phyloP scores from a whole-genome alignment of 345 rosid genomes.

The Eucalyptus melliodora region DNA sequence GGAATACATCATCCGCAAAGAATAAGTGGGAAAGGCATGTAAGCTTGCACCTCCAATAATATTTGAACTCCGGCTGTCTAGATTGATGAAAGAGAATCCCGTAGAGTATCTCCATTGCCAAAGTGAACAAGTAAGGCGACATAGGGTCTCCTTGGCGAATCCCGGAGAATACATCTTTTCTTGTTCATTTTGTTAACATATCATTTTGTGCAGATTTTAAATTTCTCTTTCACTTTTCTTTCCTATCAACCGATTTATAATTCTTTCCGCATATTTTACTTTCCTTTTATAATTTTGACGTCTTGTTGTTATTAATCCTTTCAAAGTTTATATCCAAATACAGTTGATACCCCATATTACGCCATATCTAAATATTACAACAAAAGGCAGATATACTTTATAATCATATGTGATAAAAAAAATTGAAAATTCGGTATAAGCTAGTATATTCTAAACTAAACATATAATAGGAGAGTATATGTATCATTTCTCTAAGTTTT shows the following conservation, averaged over 20 bases:
- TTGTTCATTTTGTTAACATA: background rate
- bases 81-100: no score
- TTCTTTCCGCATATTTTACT: background rate
- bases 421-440: background rate
- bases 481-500: background rate
- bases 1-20: no score
- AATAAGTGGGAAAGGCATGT: no score
- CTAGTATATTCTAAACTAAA: background rate
- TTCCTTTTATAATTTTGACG: background rate
- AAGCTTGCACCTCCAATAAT: no score
- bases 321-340: background rate
- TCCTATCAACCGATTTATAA: background rate
- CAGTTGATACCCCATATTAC: background rate
- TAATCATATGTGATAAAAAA: background rate
- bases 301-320: background rate
- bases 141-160: no score
- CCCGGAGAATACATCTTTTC: background rate
- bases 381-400: background rate
- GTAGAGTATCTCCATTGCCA: no score
- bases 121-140: no score
- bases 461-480: background rate
- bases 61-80: no score
- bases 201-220: background rate
- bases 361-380: background rate
- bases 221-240: background rate